These are phyloP conservation scores for Verticillium tricorpus DNA, from an alignment of 2,329 filamentous ascomycete species.

Conservation along the genomic window DNA sequence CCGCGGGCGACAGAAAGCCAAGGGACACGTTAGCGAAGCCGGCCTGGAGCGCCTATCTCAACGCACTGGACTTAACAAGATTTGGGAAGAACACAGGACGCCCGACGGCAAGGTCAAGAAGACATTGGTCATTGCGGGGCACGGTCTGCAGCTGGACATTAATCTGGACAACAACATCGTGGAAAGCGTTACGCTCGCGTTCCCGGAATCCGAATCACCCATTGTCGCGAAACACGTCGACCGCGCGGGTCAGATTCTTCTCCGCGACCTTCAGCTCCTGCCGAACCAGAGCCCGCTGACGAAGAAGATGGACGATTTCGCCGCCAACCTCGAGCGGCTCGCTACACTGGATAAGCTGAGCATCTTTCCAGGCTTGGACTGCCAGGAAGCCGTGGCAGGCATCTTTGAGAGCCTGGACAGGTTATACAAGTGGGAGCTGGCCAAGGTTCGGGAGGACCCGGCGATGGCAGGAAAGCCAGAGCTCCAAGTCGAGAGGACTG, in stretches of 20 bases:
- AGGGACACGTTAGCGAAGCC: slow-evolving; percentile 67
- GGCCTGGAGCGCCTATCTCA: slow-evolving; percentile 68
- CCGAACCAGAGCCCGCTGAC: slow-evolving; percentile 61
- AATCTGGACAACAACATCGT: slow-evolving; percentile 58
- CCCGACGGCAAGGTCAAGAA: slow-evolving; percentile 43
- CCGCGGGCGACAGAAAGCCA: slow-evolving; percentile 19
- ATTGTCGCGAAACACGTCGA: slow-evolving; percentile 56
- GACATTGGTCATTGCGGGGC: slow-evolving; percentile 58
- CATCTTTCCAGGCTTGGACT: slow-evolving; percentile 62
- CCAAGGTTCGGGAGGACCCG: slow-evolving; percentile 47
- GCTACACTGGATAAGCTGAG: slow-evolving; percentile 69
- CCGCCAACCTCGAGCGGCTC: slow-evolving; percentile 65
- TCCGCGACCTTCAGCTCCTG: slow-evolving; percentile 57
- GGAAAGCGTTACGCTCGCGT: slow-evolving; percentile 57
- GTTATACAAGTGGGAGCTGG: slow-evolving; percentile 67
- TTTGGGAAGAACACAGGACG: slow-evolving; percentile 51
- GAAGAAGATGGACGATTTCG: slow-evolving; percentile 66
- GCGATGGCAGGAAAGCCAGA: slow-evolving; percentile 39
- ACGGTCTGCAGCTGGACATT: slow-evolving; percentile 57
- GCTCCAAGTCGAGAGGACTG: slow-evolving; percentile 47
- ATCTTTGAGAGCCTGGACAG: slow-evolving; percentile 66
- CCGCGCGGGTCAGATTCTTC: slow-evolving; percentile 61
- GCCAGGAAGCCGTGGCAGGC: slow-evolving; percentile 72
- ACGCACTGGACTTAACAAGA: slow-evolving; percentile 59
- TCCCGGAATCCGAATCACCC: slow-evolving; percentile 56